Base-by-base conservation (phyloP, 202 grass and related monocot species). In the Digitaria exilis region DNA sequence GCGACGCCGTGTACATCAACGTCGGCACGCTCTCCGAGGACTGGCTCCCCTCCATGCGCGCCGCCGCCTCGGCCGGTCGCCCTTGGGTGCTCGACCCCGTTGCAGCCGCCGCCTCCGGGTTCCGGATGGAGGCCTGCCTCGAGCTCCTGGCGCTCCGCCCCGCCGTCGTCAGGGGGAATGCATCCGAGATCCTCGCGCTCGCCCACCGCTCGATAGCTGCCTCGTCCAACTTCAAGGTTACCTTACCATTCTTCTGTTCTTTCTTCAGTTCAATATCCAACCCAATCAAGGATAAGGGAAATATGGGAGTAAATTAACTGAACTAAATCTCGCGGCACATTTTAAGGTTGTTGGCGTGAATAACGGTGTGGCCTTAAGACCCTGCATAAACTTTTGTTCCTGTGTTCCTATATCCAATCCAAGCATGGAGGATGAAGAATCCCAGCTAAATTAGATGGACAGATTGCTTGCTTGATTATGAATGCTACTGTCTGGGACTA, bases 31-130 rank as follows among this genome's bases (percentile, higher is more conserved):
- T 98, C 28, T 88, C 87, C 3, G 92, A 92, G 49, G 85, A 77
- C 29, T 98, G 92, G 95, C 63, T 98, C 52, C 95, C 90, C 5
- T 90, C 95, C 25, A 98, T 98, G 95, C 65, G 73, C 24, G 87
- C 89, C 61, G 90, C 87, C 14, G 85, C 90, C 73, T 76, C 86
- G 14, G 80, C 83, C 0, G 80, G 83, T 21, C 82, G 89, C 5
- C 95, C 92, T 22, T 98, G 95, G 95, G 90, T 95, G 28, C 89
- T 98, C 63, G 92, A 95, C 44, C 92, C 95, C 25, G 92, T 91
- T 17, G 95, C 92, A 3, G 82, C 34, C 12, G 90, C 90, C 0
- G 92, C 87, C 42, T 95, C 95, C 3, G 84, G 80, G 5, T 95
- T 91, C 79, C 87, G 90, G 44, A 93, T 98, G 89, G 85, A 95